Conservation (phyloP, 257 asterid species). For the Solanum ahanhuiri region DNA sequence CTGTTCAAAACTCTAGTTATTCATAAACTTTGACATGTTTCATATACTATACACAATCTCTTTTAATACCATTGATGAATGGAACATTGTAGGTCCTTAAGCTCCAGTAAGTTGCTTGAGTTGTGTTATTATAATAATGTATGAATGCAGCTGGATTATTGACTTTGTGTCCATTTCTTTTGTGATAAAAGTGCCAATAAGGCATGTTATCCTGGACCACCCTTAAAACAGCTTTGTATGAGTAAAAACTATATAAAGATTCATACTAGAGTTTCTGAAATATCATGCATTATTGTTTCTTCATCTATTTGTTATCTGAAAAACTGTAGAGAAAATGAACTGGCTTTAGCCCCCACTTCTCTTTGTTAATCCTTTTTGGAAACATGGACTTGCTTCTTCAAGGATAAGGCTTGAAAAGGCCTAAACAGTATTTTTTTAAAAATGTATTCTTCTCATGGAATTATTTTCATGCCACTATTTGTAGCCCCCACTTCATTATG, state of each 20-base stretch:
- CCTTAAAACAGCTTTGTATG: conserved; percentile 13
- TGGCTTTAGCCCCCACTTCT: conserved; percentile 38
- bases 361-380: conserved; percentile 1
- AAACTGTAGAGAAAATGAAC: conserved; percentile 27
- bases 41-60: neutral
- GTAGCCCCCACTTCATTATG: conserved; percentile 6
- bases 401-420: neutral
- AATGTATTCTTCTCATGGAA: neutral
- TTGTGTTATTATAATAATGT: conserved; percentile 4
- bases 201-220: conserved; percentile 46
- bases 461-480: conserved; percentile 1
- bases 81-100: conserved; percentile 28
- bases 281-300: conserved; percentile 23
- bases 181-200: conserved; percentile 19
- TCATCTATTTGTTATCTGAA: conserved; percentile 29
- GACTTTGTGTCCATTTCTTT: conserved; percentile 33
- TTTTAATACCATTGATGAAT: neutral
- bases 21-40: neutral
- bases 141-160: conserved; percentile 40
- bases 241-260: conserved; percentile 17
- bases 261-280: conserved; percentile 30
- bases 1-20: neutral
- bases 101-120: conserved; percentile 9
- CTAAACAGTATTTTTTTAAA: neutral
- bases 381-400: neutral